These are phyloP conservation scores for Chytriomyces sp. DNA, from an alignment of 192 early-diverging fungal species.

Conservation along the genomic window DNA sequence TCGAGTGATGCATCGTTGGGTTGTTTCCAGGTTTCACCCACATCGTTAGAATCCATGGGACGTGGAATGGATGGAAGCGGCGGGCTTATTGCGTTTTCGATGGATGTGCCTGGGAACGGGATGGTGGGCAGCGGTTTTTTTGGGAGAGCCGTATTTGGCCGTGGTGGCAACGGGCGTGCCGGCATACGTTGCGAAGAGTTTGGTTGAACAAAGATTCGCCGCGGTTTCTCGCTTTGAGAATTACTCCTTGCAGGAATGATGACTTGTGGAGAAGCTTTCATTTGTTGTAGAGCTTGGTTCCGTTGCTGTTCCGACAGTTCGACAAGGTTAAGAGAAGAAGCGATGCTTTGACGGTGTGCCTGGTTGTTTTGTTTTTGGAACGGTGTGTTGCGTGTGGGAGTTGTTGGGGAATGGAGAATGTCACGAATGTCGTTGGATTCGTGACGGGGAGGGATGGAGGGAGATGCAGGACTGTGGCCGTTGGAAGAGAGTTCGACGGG, in stretches of 20 bases:
- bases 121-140: neutral
- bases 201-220: conserved; percentile 13
- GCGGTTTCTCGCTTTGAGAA: conserved; percentile 10
- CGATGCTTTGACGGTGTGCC: neutral
- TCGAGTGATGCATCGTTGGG: neutral
- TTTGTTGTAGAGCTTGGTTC: neutral
- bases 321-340: neutral
- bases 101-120: neutral
- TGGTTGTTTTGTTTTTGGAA: too few relatives aligned
- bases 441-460: conserved; percentile 10
- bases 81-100: neutral
- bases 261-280: neutral
- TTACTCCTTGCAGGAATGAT: conserved; percentile 21
- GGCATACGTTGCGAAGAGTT: neutral
- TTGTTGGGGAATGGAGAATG: neutral
- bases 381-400: neutral
- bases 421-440: conserved; percentile 8
- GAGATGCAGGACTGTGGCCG: neutral
- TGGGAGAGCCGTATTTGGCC: neutral
- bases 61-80: neutral
- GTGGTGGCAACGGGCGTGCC: neutral
- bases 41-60: neutral
- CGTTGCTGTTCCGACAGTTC: neutral
- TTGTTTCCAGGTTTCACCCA: neutral
- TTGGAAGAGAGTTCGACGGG: conserved; percentile 1